Conservation (phyloP, 495 filamentous ascomycete species). For the Immersiella caudata region DNA sequence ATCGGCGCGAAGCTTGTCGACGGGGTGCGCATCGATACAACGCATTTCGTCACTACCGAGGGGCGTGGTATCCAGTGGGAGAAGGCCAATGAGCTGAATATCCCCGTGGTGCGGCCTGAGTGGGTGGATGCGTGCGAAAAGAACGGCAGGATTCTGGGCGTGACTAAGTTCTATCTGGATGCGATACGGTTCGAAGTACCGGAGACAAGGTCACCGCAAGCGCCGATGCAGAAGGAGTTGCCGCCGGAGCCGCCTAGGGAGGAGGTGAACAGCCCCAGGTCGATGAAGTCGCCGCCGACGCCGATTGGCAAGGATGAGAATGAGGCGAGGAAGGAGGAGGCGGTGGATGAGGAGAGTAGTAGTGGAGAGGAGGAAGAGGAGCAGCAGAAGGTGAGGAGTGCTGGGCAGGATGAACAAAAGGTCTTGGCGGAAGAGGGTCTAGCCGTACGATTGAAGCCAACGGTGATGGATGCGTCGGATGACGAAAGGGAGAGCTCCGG, state of each 20-base stretch:
- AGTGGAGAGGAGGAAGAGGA: constrained; percentile 42
- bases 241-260: constrained; percentile 35
- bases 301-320: constrained; percentile 22
- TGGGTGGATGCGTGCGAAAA: constrained; percentile 95
- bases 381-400: constrained; percentile 36
- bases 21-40: constrained; percentile 92
- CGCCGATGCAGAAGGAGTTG: constrained; percentile 41
- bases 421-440: constrained; percentile 56
- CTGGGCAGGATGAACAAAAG: constrained; percentile 57
- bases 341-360: constrained; percentile 32
- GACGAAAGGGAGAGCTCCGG: constrained; percentile 20
- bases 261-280: constrained; percentile 22
- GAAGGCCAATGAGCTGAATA: constrained; percentile 95
- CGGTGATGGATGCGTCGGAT: constrained; percentile 40
- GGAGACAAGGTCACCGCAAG: constrained; percentile 31
- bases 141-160: constrained; percentile 90
- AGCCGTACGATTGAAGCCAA: constrained; percentile 43
- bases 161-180: constrained; percentile 93
- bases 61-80: constrained; percentile 90
- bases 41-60: constrained; percentile 98
- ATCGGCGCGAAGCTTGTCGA: constrained; percentile 94
- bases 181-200: constrained; percentile 54
- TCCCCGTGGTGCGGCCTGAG: constrained; percentile 95
- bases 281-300: constrained; percentile 2
- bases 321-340: constrained; percentile 30